A percentile compares a stretch with the other conserved stretches of the same genome.
phyloP scores from a whole-genome alignment of 2,329 filamentous ascomycete genomes.

The Dothistroma septosporum region DNA sequence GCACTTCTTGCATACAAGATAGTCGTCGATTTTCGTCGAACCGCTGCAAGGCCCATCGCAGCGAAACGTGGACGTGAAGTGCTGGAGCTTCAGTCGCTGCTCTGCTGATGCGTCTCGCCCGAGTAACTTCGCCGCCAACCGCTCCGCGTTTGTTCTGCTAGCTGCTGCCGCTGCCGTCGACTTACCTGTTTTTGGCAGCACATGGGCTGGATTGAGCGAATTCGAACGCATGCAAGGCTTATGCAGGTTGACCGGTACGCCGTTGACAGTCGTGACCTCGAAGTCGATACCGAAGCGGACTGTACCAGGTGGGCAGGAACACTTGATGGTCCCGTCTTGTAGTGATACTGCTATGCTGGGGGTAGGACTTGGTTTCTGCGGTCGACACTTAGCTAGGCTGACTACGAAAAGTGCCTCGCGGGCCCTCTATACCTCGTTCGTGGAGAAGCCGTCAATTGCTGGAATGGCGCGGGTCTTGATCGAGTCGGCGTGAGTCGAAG shows the following conservation, averaged over 20 bases:
- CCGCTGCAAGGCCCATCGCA: conserved; percentile 23
- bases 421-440: background rate
- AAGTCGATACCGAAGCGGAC: conserved; percentile 10
- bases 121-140: conserved; percentile 3
- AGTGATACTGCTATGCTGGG: background rate
- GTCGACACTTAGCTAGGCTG: background rate
- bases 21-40: conserved; percentile 12
- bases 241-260: conserved; percentile 11
- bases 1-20: conserved; percentile 21
- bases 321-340: conserved; percentile 14
- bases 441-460: background rate
- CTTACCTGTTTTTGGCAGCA: background rate
- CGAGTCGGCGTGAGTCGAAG: background rate
- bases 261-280: background rate
- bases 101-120: conserved; percentile 3
- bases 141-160: background rate
- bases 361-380: background rate
- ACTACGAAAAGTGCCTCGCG: background rate
- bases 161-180: background rate
- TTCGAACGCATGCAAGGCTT: conserved; percentile 12
- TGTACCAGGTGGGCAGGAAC: conserved; percentile 13
- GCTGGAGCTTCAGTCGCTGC: conserved; percentile 10
- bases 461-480: background rate
- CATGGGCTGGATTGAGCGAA: background rate
- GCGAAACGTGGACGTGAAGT: conserved; percentile 19